Evolutionary conservation across 805 yeast species (phyloP).

Genomic region (Tetrapisispora fleetii): DNA sequence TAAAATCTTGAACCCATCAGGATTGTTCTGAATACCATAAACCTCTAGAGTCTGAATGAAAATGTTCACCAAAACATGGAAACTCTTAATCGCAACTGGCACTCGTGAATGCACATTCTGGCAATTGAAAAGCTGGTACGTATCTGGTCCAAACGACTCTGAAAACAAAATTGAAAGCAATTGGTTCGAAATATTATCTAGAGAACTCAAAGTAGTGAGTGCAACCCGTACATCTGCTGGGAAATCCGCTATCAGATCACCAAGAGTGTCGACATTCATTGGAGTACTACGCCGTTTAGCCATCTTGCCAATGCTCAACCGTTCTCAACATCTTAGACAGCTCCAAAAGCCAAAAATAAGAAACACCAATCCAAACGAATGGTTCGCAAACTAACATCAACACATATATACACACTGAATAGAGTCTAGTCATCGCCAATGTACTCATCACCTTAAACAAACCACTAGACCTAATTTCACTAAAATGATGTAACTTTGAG

Average conservation of each 20-base stretch:
- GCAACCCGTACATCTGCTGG: not conserved
- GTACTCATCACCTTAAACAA: no score
- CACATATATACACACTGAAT: no score
- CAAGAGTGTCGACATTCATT: not conserved
- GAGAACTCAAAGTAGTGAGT: not conserved
- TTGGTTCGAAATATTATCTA: conserved; percentile 2
- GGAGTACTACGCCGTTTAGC: not conserved
- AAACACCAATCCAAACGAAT: no score
- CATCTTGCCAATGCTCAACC: not conserved
- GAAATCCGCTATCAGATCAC: not conserved
- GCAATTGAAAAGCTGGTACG: not conserved
- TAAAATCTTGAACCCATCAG: conserved; percentile 22
- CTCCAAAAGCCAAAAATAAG: no score
- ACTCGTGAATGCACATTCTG: not conserved
- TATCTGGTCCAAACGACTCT: not conserved
- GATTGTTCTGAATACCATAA: not conserved
- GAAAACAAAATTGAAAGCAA: not conserved
- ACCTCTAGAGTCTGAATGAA: not conserved
- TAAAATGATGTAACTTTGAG: not conserved
- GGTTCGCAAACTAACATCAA: no score
- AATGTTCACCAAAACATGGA: not conserved
- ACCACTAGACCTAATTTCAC: not conserved
- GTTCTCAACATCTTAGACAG: no score
- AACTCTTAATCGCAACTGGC: not conserved
- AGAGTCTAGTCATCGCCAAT: no score